Base-by-base conservation (phyloP, 2,329 filamentous ascomycete species). In the Clonostachys solani region DNA sequence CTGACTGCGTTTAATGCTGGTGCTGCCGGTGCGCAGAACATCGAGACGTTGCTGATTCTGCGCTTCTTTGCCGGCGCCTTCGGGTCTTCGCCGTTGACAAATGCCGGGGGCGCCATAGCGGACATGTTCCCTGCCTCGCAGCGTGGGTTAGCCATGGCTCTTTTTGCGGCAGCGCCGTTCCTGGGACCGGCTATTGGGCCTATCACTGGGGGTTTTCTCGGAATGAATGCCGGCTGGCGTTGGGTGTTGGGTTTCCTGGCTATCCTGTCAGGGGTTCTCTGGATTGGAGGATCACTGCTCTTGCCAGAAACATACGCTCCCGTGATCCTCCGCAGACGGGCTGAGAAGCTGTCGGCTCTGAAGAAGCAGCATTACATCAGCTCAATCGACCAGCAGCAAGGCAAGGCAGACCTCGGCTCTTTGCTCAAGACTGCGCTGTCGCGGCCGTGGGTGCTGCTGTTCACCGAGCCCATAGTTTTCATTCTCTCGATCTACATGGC, bases 131-230 rank as follows among this genome's bases (percentile, higher is more conserved):
- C 63, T 6, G 71, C 72, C 6, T 57, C 63, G 5, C 64, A 81
- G 47, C 66, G 80, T 51, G 79, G 80, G 13, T 60, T 74, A 35
- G 85, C 84, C 1, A 76, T 81, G 54, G 75, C 77, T n/a, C 56
- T 85, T 33, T 89, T 86, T 54, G 77, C 83, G 2, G 72, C 80
- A 12, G 79, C 78, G n/a, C 80, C 80, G 0, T 82, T 81, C 60
- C 65, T 83, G 48, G 80, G 81, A 2, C 77, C 81, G 1, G 74
- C 56, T 71, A 5, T 72, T 71, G 58, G 80, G 4, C 83, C 84
- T 0, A 80, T 85, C 48, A 73, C 77, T 16, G 78, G 77, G 48
- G 79, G 79, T 2, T 84, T 83, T 59, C 57, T 83, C 3, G 75
- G 75, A 3, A 69, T 79, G 64, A 68, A 69, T 5, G 69, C 68